Percentiles rank a stretch among this genome's conserved stretches.
Evolutionary conservation across 1,284 basidiomycete species (phyloP).

Genomic region (Ustilago esculenta): DNA sequence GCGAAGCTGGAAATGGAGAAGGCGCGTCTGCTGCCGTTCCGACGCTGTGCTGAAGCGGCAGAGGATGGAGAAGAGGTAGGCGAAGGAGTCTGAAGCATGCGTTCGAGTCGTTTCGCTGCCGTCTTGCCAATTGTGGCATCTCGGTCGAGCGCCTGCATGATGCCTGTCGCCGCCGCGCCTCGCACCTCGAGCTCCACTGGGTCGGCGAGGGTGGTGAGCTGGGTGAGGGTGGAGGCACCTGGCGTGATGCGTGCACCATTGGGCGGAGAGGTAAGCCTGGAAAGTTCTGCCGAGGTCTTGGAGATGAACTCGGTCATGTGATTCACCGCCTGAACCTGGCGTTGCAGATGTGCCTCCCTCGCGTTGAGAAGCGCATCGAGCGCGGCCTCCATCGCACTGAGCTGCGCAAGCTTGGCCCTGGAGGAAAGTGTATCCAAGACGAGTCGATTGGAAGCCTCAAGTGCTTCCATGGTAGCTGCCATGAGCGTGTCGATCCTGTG

Average conservation of each 20-base stretch:
- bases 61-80: conserved; percentile 22
- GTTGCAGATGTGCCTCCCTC: conserved; percentile 27
- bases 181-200: conserved; percentile 27
- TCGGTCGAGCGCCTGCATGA: conserved; percentile 46
- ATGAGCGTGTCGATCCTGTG: conserved; percentile 31
- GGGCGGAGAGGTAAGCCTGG: conserved; percentile 14
- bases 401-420: conserved; percentile 40
- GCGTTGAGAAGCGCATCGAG: conserved; percentile 37
- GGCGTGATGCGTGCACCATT: background rate
- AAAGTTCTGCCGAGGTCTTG: conserved; percentile 27
- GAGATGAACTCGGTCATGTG: conserved; percentile 42
- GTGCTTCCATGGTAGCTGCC: conserved; percentile 45
- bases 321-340: conserved; percentile 35
- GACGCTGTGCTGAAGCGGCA: conserved; percentile 6
- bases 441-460: conserved; percentile 37
- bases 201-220: conserved; percentile 14
- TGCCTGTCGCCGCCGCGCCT: conserved; percentile 22
- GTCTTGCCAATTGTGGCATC: conserved; percentile 56
- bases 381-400: conserved; percentile 37
- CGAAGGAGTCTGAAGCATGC: conserved; percentile 38
- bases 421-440: conserved; percentile 36
- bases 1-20: conserved; percentile 40
- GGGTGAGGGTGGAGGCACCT: conserved; percentile 13
- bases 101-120: conserved; percentile 52
- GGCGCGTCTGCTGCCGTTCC: conserved; percentile 14